Conservation (phyloP, 169 alveolate species). For the Amoebophrya sp. region DNA sequence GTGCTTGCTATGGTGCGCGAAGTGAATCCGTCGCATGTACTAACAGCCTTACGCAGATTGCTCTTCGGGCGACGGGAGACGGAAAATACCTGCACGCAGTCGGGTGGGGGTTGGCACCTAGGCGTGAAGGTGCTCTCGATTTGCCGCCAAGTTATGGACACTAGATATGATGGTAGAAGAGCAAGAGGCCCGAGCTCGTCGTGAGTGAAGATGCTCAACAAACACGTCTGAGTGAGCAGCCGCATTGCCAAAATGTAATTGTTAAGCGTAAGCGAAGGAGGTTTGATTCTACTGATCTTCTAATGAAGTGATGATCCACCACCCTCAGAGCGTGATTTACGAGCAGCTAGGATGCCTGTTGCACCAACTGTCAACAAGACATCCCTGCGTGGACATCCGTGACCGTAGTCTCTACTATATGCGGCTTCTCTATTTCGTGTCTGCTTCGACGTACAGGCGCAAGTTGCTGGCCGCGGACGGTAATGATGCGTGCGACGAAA, state of each 20-base stretch:
- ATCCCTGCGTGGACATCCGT: neutral
- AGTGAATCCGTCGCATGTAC: neutral
- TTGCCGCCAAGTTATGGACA: too few relatives aligned
- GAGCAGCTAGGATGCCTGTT: neutral
- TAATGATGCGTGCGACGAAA: too few relatives aligned
- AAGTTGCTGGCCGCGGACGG: too few relatives aligned
- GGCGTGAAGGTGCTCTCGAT: neutral
- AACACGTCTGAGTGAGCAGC: too few relatives aligned
- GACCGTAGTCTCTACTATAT: neutral
- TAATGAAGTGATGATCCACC: neutral
- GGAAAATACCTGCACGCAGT: neutral
- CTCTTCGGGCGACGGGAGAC: too few relatives aligned
- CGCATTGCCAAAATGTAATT: too few relatives aligned
- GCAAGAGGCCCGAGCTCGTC: too few relatives aligned
- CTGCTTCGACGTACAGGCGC: neutral
- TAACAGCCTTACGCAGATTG: neutral
- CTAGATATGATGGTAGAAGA: too few relatives aligned
- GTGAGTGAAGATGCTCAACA: too few relatives aligned
- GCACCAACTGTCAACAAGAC: neutral
- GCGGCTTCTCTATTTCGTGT: neutral
- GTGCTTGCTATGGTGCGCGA: neutral
- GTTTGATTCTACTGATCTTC: too few relatives aligned
- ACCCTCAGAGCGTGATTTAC: neutral
- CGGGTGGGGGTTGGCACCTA: neutral
- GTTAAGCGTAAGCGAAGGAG: too few relatives aligned